These are phyloP conservation scores for Candida berthetii DNA, from an alignment of 805 yeast genomes.

Conservation along the genomic window DNA sequence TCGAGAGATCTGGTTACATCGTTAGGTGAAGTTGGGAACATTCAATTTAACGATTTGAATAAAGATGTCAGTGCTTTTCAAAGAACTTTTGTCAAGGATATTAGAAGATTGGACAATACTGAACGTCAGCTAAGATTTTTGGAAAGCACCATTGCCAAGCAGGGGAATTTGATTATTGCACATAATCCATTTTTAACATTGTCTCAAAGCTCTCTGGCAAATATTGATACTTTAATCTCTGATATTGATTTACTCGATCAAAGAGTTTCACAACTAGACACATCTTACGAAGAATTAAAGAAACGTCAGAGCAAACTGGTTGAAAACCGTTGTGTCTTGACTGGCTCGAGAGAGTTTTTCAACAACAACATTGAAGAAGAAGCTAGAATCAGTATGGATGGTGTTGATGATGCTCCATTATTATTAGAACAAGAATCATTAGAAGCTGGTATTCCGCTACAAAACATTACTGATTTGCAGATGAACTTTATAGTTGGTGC, in stretches of 20 bases:
- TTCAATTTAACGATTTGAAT: constrained; percentile 89
- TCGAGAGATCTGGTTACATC: constrained; percentile 82
- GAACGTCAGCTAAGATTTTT: constrained; percentile 73
- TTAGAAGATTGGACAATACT: constrained; percentile 77
- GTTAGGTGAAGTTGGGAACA: constrained; percentile 77
- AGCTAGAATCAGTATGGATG: constrained; percentile 26
- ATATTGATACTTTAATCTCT: constrained; percentile 58
- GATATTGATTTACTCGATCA: constrained; percentile 66
- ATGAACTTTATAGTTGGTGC: constrained; percentile 58
- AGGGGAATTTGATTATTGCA: constrained; percentile 29
- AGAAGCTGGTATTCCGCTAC: constrained; percentile 27
- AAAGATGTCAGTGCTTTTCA: constrained; percentile 78
- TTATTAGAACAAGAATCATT: constrained; percentile 27
- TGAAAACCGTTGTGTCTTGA: constrained; percentile 63
- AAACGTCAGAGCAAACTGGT: constrained; percentile 56
- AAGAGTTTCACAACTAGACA: constrained; percentile 65
- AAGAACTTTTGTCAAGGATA: constrained; percentile 84
- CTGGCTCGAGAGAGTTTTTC: constrained; percentile 42
- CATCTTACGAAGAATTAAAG: constrained; percentile 59
- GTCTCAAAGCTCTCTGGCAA: constrained; percentile 30
- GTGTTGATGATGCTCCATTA: constrained; percentile 31
- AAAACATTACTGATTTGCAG: constrained; percentile 17
- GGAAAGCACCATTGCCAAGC: constrained; percentile 42
- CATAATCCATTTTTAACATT: constrained; percentile 22
- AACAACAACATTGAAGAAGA: constrained; percentile 26